Percentiles rank a stretch among this genome's conserved stretches.
These are phyloP conservation scores for Amphichorda felina DNA, from an alignment of 2,329 filamentous ascomycete genomes.

Conservation along the genomic window DNA sequence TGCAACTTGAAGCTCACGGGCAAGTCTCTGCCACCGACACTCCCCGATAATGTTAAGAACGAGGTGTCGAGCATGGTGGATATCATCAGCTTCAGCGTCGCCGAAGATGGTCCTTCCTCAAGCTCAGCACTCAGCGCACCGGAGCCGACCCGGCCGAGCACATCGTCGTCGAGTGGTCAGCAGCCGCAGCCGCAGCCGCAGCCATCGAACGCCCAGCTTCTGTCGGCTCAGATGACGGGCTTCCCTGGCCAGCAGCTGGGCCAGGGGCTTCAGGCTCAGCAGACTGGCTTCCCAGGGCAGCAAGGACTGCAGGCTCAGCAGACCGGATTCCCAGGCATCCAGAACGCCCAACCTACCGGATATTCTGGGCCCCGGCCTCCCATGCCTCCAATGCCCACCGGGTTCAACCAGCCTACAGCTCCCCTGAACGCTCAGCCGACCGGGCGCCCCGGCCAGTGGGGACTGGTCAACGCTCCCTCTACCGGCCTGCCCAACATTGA, in stretches of 20 bases:
- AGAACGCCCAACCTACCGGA: constrained; percentile 62
- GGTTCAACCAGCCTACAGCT: constrained; percentile 38
- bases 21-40: constrained; percentile 59
- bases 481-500: constrained; percentile 89
- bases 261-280: constrained; percentile 2
- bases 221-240: constrained; percentile 58
- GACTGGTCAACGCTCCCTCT: constrained; percentile 88
- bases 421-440: constrained; percentile 88
- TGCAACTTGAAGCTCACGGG: constrained; percentile 89
- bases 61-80: constrained; percentile 99
- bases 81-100: constrained; percentile 91
- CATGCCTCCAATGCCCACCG: constrained; percentile 69
- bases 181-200: constrained; percentile 65
- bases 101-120: constrained; percentile 53
- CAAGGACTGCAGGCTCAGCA: constrained; percentile 54
- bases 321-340: constrained; percentile 57
- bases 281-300: constrained; percentile 19
- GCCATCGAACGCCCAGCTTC: constrained; percentile 54
- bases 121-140: constrained; percentile 51
- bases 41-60: constrained; percentile 85
- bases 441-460: constrained; percentile 89
- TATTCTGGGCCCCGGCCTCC: constrained; percentile 80
- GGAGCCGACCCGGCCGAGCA: too few species aligned
- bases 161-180: constrained; percentile 26
- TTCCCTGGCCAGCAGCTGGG: constrained; percentile 47